Base-by-base conservation (phyloP, 306 rosid species). In the Trifolium subterraneum region DNA sequence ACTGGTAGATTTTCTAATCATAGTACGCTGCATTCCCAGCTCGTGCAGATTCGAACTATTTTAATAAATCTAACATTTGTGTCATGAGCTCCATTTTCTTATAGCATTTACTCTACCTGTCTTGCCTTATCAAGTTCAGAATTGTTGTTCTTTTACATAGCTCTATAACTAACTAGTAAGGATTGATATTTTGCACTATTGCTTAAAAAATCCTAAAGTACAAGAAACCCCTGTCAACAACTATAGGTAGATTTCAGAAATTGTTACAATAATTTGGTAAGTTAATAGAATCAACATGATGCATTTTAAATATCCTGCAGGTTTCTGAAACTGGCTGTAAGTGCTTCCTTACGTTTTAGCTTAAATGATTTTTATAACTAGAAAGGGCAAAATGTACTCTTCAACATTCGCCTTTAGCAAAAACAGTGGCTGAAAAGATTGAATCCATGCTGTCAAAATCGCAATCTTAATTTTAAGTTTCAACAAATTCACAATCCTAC, bases 341-440 rank as follows among this genome's bases (percentile, higher is more conserved):
- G 35, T 0, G 18, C 11, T 39, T 64, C 51, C 51, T 64, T 11
- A 33, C 18, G 41, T 5, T 64, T 64, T 19, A 64, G 52, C 23
- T 18, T 19, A 1, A 19, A 19, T 5, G 18, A 39, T 12, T 39
- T 39, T 38, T 42, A 14, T 14, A 45, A 67, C 33, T 64, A 23
- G 64, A 36, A 54, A 59, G 16, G 56, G 77, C 12, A 51, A 48
- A 50, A n/a, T 50, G 12, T 10, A 14, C 27, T 71, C 38, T 23
- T 41, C 0, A 56, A 41, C 29, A 9, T 72, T 39, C n/a, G 8
- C 31, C 20, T 58, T 25, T 15, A 8, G 58, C 42, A 45, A 38
- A 70, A 47, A 20, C 10, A 56, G 13, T 42, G 15, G 38, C 51
- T 35, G 27, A 38, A 54, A 71, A 23, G 22, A 71, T 27, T 0